Evolutionary conservation across 2,329 filamentous ascomycete species (phyloP).

Genomic region (Fusarium albosuccineum): DNA sequence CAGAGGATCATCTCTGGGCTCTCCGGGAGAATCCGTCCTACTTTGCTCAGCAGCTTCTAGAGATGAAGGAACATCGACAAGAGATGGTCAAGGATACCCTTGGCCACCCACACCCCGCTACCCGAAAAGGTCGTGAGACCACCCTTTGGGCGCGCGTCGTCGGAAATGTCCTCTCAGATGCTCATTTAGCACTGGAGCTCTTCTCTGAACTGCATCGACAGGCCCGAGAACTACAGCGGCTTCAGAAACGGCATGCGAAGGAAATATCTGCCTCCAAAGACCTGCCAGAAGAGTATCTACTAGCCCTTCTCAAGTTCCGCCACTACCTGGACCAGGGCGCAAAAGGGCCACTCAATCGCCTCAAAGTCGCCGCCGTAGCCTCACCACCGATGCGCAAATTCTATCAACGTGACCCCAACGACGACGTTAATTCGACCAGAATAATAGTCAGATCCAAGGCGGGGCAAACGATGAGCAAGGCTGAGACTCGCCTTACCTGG

Average conservation of each 20-base stretch:
- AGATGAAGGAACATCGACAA: conserved; percentile 59
- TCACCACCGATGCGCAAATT: conserved; percentile 58
- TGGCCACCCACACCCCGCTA: conserved; percentile 48
- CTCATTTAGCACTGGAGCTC: conserved; percentile 52
- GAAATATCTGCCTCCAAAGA: conserved; percentile 48
- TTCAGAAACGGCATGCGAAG: conserved; percentile 51
- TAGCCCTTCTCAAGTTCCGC: conserved; percentile 56
- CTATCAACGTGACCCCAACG: conserved; percentile 49
- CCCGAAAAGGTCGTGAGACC: conserved; percentile 13
- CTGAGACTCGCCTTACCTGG: conserved; percentile 50
- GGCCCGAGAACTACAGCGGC: conserved; percentile 37
- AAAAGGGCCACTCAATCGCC: conserved; percentile 48
- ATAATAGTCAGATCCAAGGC: conserved; percentile 39
- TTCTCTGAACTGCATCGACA: conserved; percentile 56
- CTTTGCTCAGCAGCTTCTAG: conserved; percentile 60
- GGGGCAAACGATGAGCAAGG: conserved; percentile 36
- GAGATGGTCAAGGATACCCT: conserved; percentile 58
- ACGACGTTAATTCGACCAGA: conserved; percentile 29
- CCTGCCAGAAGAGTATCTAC: conserved; percentile 52
- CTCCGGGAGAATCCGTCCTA: conserved; percentile 71
- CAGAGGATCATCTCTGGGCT: conserved; percentile 67
- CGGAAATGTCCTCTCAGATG: conserved; percentile 47
- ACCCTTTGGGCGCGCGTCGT: conserved; percentile 58
- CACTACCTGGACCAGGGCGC: conserved; percentile 51
- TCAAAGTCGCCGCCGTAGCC: conserved; percentile 41